phyloP scores from a whole-genome alignment of 768 basidiomycete species.

The Mrakia gelida region DNA sequence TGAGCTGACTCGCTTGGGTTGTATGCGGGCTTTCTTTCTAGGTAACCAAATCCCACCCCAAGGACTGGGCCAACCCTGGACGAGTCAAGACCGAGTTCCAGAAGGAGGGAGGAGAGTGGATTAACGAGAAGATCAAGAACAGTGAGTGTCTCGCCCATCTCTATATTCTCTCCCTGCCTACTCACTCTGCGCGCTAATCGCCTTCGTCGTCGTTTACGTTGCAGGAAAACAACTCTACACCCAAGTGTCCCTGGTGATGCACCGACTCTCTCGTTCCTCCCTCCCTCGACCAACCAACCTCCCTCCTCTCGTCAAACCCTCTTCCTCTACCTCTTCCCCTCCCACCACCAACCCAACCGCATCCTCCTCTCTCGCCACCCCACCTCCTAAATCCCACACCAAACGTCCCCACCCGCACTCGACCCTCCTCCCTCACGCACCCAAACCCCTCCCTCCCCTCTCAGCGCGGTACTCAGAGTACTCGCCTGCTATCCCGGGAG shows the following conservation, averaged over 20 bases:
- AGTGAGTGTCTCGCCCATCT: slow-evolving; percentile 39
- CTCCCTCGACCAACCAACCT: not conserved
- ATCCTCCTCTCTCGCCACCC: not conserved
- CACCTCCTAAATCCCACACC: not conserved
- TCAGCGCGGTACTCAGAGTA: slow-evolving; percentile 18
- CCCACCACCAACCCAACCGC: not conserved
- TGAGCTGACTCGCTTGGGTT: not conserved
- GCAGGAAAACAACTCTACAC: slow-evolving; percentile 32
- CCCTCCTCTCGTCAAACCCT: not conserved
- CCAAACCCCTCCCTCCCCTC: slow-evolving; percentile 19
- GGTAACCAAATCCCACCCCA: slow-evolving; percentile 75
- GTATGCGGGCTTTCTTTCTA: slow-evolving; percentile 28
- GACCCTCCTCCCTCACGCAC: slow-evolving; percentile 2
- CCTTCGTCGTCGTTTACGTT: too few species aligned
- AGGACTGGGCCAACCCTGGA: slow-evolving; percentile 98
- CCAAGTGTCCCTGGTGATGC: slow-evolving; percentile 22
- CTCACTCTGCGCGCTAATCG: too few species aligned
- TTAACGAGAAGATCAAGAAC: slow-evolving; percentile 45
- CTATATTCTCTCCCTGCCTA: not conserved
- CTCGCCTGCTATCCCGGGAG: slow-evolving; percentile 22
- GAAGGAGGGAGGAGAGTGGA: slow-evolving; percentile 41
- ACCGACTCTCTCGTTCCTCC: not conserved
- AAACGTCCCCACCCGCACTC: not conserved
- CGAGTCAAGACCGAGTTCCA: slow-evolving; percentile 72
- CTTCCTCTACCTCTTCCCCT: not conserved